These are phyloP conservation scores for Salinomyces thailandicus DNA, from an alignment of 2,329 filamentous ascomycete genomes.

Conservation along the genomic window DNA sequence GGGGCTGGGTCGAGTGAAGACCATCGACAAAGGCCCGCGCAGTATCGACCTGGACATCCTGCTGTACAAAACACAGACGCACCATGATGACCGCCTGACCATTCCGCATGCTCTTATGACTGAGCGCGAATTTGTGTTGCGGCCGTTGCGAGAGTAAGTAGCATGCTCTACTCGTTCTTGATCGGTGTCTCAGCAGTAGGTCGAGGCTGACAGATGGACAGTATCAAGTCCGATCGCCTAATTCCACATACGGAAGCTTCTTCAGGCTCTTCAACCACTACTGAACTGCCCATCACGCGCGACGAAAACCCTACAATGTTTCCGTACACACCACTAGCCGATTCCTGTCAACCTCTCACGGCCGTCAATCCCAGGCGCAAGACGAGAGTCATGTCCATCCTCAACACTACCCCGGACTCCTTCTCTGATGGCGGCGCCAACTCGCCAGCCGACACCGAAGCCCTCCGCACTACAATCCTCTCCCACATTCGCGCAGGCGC, in stretches of 20 bases:
- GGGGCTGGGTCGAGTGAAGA: conserved; percentile 65
- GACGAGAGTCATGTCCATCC: conserved; percentile 83
- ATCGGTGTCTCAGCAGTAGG: no score
- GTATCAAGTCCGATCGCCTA: no score
- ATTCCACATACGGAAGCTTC: no score
- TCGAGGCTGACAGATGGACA: no score
- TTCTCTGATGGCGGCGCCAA: conserved; percentile 83
- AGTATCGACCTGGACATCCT: conserved; percentile 93
- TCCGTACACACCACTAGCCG: conserved; percentile 30
- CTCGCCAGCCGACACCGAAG: conserved; percentile 33
- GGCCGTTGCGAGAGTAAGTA: conserved; percentile 49
- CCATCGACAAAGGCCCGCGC: conserved; percentile 85
- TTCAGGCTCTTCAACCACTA: no score
- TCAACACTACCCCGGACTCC: conserved; percentile 91
- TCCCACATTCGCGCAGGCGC: conserved; percentile 58
- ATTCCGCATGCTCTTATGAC: conserved; percentile 77
- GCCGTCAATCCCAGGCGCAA: conserved; percentile 45
- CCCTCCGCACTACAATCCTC: conserved; percentile 49
- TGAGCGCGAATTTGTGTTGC: conserved; percentile 87
- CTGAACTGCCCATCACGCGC: no score
- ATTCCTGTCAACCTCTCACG: conserved; percentile 44
- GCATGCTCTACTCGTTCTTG: no score
- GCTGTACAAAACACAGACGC: conserved; percentile 58
- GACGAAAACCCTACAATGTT: no score
- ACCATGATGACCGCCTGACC: conserved; percentile 62